A percentile compares a stretch with the other conserved stretches of the same genome.
phyloP scores from a whole-genome alignment of 2,329 filamentous ascomycete genomes.

The Knufia petricola region DNA sequence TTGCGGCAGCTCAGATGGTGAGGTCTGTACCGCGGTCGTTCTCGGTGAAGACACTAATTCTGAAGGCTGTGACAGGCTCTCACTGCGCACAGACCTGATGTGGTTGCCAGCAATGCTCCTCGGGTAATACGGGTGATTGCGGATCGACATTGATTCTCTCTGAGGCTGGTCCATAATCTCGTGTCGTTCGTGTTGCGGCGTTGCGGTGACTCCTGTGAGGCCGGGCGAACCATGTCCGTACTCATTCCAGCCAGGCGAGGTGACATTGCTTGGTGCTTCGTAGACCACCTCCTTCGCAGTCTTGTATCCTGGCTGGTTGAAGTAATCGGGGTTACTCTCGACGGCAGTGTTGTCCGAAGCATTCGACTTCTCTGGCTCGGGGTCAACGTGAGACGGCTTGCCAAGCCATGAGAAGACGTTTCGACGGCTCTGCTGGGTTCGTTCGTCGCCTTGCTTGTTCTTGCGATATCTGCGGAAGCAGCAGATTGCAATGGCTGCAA shows the following conservation, averaged over 20 bases:
- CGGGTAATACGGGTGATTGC: slow-evolving; percentile 1
- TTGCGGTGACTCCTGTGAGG: neutral
- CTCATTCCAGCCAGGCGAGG: neutral
- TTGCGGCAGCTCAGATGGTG: neutral
- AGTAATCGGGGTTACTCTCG: neutral
- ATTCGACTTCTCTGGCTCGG: neutral
- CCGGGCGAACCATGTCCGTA: neutral
- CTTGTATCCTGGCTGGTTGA: neutral
- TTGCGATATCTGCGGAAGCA: neutral
- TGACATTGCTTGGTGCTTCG: neutral
- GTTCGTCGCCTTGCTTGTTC: neutral
- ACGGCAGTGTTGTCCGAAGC: neutral
- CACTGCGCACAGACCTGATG: neutral
- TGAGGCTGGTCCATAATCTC: neutral
- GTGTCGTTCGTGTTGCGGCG: neutral
- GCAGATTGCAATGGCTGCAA: neutral
- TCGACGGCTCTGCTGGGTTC: neutral
- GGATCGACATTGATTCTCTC: neutral
- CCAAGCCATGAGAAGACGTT: slow-evolving; percentile 2
- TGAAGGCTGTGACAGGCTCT: neutral
- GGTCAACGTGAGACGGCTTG: neutral
- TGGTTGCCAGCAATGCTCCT: neutral
- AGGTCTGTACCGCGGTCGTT: neutral
- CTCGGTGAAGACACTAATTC: neutral
- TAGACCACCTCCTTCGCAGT: neutral